Evolutionary conservation across 177 flowering plant genomes (phyloP), one percentile per base, ranked within the genome.

Genomic region (Telopea speciosissima): DNA sequence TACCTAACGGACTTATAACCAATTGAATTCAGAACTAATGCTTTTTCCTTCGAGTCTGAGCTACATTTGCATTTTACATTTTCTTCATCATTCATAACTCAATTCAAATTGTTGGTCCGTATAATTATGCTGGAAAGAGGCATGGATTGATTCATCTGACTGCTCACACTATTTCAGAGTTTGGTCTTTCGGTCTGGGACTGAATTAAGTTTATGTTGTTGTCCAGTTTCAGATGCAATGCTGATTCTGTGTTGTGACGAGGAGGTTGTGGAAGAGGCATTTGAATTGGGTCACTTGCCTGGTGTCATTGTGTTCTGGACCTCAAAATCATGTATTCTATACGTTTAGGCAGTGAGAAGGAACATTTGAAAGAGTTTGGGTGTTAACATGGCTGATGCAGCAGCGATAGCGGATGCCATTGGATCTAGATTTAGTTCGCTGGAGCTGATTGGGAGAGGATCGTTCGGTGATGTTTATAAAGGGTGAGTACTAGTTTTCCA

Each of bases 391-490:
- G 91, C 84, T 40, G 99, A 91, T 73, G 79, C 79, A 0, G 86
- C 83, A 9, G 85, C 88, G 24, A 63, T 89, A 23, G 62, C 65
- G 6, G 97, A 90, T 76, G 91, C 91, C 5, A 80, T 91, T 7
- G 94, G 92, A 24, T 75, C 90, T 5, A 88, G 97, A 77, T 95
- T 93, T 78, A 83, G 81, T 75, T 78, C 83, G 8, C 75, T 91
- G 81, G 97, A 93, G 87, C 83, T 91, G 74, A 95, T 95, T 76
- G 99, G 99, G 40, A 83, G 86, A 79, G 99, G 99, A 31, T 95
- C 99, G 2, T 95, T 95, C 72, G 99, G 99, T 0, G 99, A 95
- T 67, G 99, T 95, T 24, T 95, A 86, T 76, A 95, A 90, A 84
- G 99, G 92, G 99, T 93, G 76, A 79, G 86, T 75, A 17, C 64